These are phyloP conservation scores for Raffaelea arxii DNA, from an alignment of 2,329 filamentous ascomycete species.

Conservation along the genomic window DNA sequence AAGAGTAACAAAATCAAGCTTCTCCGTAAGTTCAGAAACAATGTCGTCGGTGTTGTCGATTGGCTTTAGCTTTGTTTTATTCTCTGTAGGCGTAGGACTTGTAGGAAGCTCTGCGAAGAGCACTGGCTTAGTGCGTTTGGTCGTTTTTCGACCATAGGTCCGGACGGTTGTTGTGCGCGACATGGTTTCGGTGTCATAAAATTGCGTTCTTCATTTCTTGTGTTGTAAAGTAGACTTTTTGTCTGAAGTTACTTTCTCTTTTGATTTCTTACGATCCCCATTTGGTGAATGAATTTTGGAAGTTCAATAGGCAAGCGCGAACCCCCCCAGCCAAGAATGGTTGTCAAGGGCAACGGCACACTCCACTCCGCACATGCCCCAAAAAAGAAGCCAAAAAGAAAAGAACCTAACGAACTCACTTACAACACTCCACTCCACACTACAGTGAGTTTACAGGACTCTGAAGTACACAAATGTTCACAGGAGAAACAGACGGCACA, in stretches of 20 bases:
- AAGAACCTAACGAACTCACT: too few species aligned
- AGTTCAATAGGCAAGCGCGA: neutral
- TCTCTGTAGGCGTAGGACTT: too few species aligned
- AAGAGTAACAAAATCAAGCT: slow-evolving; percentile 12
- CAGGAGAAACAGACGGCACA: too few species aligned
- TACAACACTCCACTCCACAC: too few species aligned
- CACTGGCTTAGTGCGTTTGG: slow-evolving; percentile 35
- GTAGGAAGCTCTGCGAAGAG: slow-evolving; percentile 40
- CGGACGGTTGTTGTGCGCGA: slow-evolving; percentile 30
- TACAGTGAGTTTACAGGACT: too few species aligned
- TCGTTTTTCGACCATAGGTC: slow-evolving; percentile 39
- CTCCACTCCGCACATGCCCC: neutral
- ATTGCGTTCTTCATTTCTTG: slow-evolving; percentile 2
- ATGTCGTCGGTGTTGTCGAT: slow-evolving; percentile 19
- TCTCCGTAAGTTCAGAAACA: slow-evolving; percentile 14
- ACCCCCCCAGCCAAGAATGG: slow-evolving; percentile 5
- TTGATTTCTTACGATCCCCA: neutral
- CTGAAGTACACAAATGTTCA: too few species aligned
- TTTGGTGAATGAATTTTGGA: neutral
- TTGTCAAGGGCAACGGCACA: slow-evolving; percentile 8
- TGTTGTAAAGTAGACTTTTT: slow-evolving; percentile 5
- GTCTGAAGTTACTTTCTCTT: neutral
- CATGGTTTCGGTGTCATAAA: slow-evolving; percentile 26
- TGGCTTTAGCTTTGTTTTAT: slow-evolving; percentile 26
- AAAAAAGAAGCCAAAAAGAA: too few species aligned